Base-by-base conservation (phyloP, 176 grass and related monocot genomes). In the Puya raimondii region DNA sequence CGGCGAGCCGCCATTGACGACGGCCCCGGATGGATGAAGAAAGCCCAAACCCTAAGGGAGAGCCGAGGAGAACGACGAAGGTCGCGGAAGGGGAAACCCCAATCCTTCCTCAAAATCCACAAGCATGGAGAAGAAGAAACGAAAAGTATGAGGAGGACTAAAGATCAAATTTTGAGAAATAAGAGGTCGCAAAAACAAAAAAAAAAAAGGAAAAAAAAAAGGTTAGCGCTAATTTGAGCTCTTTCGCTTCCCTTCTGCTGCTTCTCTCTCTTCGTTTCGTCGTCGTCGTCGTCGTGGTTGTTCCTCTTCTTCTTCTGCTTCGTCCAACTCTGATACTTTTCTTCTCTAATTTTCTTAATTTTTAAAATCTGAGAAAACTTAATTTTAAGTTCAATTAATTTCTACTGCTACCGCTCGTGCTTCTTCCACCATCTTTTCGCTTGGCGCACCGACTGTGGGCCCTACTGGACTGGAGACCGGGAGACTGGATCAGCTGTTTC, bases 1-100 rank as follows among this genome's bases (percentile, higher is more conserved):
- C 78, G 65, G 64, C 64, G 77, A 82, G 76, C 73, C 53, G 84
- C 25, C 83, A 79, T 79, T 53, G 79, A 86, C 53, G 85, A 81
- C 80, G 74, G 79, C 64, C 47, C 81, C 73, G 67, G 51, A 47
- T 48, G 22, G 26, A 68, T 29, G 18, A 58, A 57, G 53, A 51
- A 51, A 54, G 53, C 27, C 64, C 56, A 70, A 18, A 57, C 64
- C 2, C 54, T 42, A 42, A 42, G 33, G 33, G 33, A 42, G 33
- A 78, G 79, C 72, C 68, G 80, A 79, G 71, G 76, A 77, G 64
- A 76, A 72, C 33, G 4, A 42, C 7, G 33, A 42, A 42, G 33
- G 6, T 42, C 33, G 33, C 33, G 5, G 54, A 59, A n/a, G 14
- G 14, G 52, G 52, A 56, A 10, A 15, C 54, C 54, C 16, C 21